These are phyloP conservation scores for Trypanosoma scelopori DNA, from an alignment of 208 protist genomes.

Conservation along the genomic window DNA sequence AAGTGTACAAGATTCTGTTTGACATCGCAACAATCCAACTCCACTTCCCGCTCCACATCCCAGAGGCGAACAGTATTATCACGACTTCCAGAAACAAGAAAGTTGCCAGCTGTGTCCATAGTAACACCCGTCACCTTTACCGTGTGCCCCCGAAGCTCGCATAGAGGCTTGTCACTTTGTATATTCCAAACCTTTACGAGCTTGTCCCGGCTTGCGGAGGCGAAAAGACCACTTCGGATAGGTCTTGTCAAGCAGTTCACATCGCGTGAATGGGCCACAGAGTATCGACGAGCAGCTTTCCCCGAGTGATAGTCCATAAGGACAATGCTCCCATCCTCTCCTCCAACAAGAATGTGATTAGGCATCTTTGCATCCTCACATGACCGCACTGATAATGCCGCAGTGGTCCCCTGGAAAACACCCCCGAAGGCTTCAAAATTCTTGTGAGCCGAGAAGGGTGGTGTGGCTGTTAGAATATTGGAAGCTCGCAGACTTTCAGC, in stretches of 20 bases:
- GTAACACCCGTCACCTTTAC: slow-evolving; percentile 57
- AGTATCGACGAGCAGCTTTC: slow-evolving; percentile 53
- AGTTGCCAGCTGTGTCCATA: slow-evolving; percentile 27
- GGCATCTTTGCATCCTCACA: slow-evolving; percentile 47
- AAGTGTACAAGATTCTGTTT: slow-evolving; percentile 80
- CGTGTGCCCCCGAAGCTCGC: slow-evolving; percentile 53
- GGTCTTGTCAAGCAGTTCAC: slow-evolving; percentile 65
- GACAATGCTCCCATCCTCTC: slow-evolving; percentile 59
- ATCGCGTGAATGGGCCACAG: slow-evolving; percentile 49
- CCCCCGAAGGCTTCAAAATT: slow-evolving; percentile 58
- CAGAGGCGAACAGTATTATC: slow-evolving; percentile 81
- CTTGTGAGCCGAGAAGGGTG: slow-evolving; percentile 16
- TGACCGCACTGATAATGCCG: slow-evolving; percentile 51
- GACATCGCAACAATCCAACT: slow-evolving; percentile 65
- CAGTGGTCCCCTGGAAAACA: slow-evolving; percentile 34
- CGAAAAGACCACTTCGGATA: slow-evolving; percentile 41
- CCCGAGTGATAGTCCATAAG: slow-evolving; percentile 70
- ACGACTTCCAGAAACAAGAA: slow-evolving; percentile 67
- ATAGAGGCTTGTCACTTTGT: slow-evolving; percentile 33
- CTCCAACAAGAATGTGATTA: slow-evolving; percentile 47
- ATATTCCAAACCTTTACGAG: slow-evolving; percentile 68
- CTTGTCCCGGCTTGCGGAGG: slow-evolving; percentile 58
- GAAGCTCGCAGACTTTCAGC: not conserved
- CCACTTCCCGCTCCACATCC: slow-evolving; percentile 47
- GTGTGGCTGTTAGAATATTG: not conserved